phyloP scores from a whole-genome alignment of 306 rosid species.

The Trifolium dubium region DNA sequence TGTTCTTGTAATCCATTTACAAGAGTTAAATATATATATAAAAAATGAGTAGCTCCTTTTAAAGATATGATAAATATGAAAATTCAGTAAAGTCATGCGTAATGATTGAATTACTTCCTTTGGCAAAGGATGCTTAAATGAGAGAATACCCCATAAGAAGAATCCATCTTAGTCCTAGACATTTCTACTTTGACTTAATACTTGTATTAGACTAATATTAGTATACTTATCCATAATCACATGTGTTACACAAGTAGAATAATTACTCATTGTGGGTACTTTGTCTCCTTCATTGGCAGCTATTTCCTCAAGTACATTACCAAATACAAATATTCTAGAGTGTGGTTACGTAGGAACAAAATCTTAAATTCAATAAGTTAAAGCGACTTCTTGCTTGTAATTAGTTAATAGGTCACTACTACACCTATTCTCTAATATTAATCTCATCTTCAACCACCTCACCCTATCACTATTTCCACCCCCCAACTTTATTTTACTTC shows the following conservation, averaged over 20 bases:
- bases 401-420: slow-evolving; percentile 75
- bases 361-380: slow-evolving; percentile 64
- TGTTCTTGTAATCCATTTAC: no score
- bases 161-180: background rate
- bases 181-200: background rate
- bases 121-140: background rate
- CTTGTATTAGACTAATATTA: background rate
- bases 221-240: slow-evolving; percentile 15
- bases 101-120: background rate
- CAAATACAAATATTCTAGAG: slow-evolving; percentile 37
- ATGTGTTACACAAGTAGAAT: slow-evolving; percentile 29
- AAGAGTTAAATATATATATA: no score
- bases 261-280: slow-evolving; percentile 49
- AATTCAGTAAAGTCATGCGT: background rate
- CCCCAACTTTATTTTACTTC: background rate
- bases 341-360: slow-evolving; percentile 70
- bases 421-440: slow-evolving; percentile 42
- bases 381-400: slow-evolving; percentile 84
- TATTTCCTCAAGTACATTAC: slow-evolving; percentile 50
- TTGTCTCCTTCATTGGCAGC: slow-evolving; percentile 65
- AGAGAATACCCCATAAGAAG: background rate
- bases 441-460: slow-evolving; percentile 57
- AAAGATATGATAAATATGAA: background rate
- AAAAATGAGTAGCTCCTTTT: background rate
- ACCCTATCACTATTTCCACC: slow-evolving; percentile 5